phyloP scores from a whole-genome alignment of 768 basidiomycete genomes.

The Lentinula aciculospora region DNA sequence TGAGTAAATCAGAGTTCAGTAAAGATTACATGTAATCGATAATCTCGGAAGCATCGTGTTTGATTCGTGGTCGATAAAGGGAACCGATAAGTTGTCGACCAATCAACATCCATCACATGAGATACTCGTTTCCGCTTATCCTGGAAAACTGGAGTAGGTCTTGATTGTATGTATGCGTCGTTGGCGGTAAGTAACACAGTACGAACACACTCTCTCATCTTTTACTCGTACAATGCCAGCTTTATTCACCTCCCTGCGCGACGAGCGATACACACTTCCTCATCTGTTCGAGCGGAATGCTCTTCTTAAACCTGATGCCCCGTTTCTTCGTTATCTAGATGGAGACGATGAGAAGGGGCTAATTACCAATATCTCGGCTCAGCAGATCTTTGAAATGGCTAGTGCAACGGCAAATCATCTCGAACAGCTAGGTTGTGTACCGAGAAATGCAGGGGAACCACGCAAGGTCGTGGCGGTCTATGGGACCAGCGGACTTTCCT shows the following conservation, averaged over 20 bases:
- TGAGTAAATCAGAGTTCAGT: background rate
- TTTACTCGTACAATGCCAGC: background rate
- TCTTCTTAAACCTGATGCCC: background rate
- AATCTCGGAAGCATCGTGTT: no score
- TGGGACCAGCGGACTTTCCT: background rate
- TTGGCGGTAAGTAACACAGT: background rate
- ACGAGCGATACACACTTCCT: background rate
- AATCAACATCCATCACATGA: background rate
- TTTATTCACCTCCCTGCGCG: background rate
- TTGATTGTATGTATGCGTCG: background rate
- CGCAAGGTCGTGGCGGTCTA: background rate
- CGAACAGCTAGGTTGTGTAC: background rate
- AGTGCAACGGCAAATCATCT: background rate
- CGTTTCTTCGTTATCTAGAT: background rate
- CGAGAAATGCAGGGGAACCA: background rate
- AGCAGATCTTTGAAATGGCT: background rate
- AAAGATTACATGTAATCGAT: no score
- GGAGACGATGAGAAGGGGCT: background rate
- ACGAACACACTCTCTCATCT: background rate
- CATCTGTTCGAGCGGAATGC: background rate
- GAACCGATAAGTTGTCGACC: background rate
- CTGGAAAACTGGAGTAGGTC: no score
- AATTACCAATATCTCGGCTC: background rate
- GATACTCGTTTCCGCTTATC: background rate
- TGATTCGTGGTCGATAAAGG: no score